These are phyloP conservation scores for Angophora floribunda DNA, from an alignment of 345 rosid genomes.

Conservation along the genomic window DNA sequence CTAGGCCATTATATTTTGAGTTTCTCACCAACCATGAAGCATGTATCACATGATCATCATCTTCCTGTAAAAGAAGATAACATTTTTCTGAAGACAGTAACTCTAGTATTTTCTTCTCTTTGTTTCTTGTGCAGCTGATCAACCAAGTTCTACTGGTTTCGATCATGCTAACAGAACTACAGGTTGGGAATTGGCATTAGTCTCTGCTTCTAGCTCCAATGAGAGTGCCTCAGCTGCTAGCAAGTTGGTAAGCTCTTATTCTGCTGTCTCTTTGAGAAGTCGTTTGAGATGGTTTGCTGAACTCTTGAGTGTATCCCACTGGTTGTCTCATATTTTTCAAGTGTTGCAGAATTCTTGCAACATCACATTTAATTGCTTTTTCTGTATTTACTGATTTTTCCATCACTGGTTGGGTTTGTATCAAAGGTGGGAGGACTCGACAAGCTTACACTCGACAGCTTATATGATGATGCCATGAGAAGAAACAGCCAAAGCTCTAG, in stretches of 20 bases:
- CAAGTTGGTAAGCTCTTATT: slow-evolving; percentile 49
- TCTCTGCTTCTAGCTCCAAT: slow-evolving; percentile 85
- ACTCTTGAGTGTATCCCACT: neutral
- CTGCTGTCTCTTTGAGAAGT: neutral
- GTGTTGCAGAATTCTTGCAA: neutral
- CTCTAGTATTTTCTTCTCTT: neutral
- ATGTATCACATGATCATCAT: neutral
- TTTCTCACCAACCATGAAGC: neutral
- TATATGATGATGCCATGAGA: slow-evolving; percentile 92
- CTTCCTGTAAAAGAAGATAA: neutral
- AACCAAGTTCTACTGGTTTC: slow-evolving; percentile 27
- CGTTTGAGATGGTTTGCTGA: neutral
- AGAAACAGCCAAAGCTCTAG: slow-evolving; percentile 60
- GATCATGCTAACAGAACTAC: slow-evolving; percentile 37
- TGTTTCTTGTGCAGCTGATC: slow-evolving; percentile 48
- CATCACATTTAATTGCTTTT: neutral
- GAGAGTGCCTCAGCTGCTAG: slow-evolving; percentile 54
- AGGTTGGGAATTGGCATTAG: slow-evolving; percentile 96
- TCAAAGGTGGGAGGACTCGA: slow-evolving; percentile 90
- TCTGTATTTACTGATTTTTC: neutral
- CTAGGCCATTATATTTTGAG: neutral
- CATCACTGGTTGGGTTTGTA: neutral
- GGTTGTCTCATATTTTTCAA: neutral
- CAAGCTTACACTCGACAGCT: slow-evolving; percentile 85
- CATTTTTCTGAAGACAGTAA: neutral